Evolutionary conservation across 2,329 filamentous ascomycete genomes (phyloP), one percentile per base, ranked within the genome.

Genomic region (Huntiella bhutanensis): DNA sequence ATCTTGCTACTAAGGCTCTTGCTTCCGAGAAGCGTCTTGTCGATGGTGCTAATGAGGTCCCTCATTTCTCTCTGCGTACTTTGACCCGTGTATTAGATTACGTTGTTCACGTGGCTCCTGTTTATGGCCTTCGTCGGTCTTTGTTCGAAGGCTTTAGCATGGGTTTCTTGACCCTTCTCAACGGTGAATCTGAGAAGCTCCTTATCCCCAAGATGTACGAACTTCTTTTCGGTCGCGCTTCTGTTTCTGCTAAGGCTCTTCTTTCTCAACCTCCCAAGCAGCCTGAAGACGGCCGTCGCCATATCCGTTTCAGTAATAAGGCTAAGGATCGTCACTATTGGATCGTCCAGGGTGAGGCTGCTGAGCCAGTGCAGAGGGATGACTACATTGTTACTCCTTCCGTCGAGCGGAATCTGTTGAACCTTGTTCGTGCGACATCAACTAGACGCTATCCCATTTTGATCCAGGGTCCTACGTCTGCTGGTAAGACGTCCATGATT

Each of bases 401-500:
- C 52, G 85, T 99, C 16, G 83, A 93, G 61, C 79, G 84, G 44
- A 99, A 99, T 53, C 70, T 99, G 53, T 75, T 95, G 54, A 98
- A 98, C 55, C 65, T 99, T 22, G 88, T 96, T 8, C 75, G 92
- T 56, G 92, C 91, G 3, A 86, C 86, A 12, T 96, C 88, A 0
- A 98, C 88, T 4, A 69, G 86, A 33, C 76, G 82, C 42, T 98
- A 94, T 59, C 92, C 91, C 1, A 84, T 99, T 42, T 69, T 99
- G 7, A 82, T 99, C 15, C 91, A 99, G 61, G 91, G 91, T 3
- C 91, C 92, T 10, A 99, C 91, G 0, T 98, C 92, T 4, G 83
- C 88, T 10, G 91, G 91, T 52, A 99, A 99, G 63, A 99, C 91
- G 0, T 96, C 88, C 61, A 98, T 99, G 91, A 93, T 98, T 37